phyloP scores from a whole-genome alignment of 1,284 basidiomycete species.

The Rhodotorula sp. region DNA sequence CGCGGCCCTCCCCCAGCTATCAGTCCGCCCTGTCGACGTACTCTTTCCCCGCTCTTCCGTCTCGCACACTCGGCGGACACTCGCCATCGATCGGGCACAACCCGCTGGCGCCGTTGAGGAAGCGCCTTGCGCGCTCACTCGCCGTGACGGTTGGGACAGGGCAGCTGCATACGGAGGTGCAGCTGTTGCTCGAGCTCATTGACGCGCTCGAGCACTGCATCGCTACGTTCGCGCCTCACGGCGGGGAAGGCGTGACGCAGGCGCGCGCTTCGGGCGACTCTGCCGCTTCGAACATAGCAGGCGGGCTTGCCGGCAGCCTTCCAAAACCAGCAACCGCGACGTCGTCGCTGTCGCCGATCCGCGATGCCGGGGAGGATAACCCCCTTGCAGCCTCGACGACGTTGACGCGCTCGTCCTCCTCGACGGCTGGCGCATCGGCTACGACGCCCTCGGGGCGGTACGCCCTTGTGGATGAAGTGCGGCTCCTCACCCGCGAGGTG shows the following conservation, averaged over 20 bases:
- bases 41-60: constrained; percentile 4
- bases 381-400: not conserved
- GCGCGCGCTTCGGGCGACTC: constrained; percentile 1
- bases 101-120: constrained; percentile 37
- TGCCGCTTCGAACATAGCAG: not conserved
- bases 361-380: not conserved
- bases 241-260: not conserved
- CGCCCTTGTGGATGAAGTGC: constrained; percentile 31
- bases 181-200: constrained; percentile 62
- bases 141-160: not conserved
- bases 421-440: not conserved
- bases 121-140: constrained; percentile 35
- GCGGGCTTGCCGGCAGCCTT: not conserved
- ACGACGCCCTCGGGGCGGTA: not conserved
- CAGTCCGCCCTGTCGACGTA: constrained; percentile 8
- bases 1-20: constrained; percentile 7
- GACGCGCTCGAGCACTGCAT: constrained; percentile 67
- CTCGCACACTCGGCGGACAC: not conserved
- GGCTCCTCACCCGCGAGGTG: constrained; percentile 32
- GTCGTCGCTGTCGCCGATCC: not conserved
- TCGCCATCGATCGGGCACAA: constrained; percentile 8
- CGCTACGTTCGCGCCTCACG: constrained; percentile 64
- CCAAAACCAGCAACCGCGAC: not conserved
- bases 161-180: constrained; percentile 28
- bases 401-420: not conserved